Evolutionary conservation across 257 asterid species (phyloP).

Genomic region (Lavandula angustifolia): DNA sequence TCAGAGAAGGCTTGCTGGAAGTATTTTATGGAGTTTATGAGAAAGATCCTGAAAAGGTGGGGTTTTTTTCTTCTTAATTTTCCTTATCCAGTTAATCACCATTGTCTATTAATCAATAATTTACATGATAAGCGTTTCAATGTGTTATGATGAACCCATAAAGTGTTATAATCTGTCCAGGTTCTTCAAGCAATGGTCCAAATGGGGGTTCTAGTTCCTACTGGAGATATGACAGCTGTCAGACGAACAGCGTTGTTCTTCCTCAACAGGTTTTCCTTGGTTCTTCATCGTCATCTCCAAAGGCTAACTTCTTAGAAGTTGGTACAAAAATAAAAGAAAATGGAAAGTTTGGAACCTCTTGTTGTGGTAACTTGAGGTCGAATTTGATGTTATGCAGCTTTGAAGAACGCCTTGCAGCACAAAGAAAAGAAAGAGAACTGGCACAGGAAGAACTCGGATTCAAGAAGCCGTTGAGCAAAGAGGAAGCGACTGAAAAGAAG

Average conservation of each 20-base stretch:
- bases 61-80: conserved; percentile 22
- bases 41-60: conserved; percentile 85
- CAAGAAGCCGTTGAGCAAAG: conserved; percentile 76
- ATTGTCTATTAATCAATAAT: neutral
- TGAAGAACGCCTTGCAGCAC: conserved; percentile 87
- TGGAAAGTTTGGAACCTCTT: neutral
- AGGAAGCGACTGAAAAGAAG: conserved; percentile 68
- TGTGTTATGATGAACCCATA: neutral
- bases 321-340: neutral
- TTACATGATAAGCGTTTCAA: neutral
- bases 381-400: conserved; percentile 52
- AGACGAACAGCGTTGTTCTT: conserved; percentile 89
- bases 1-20: conserved; percentile 86
- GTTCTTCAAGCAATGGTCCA: conserved; percentile 86
- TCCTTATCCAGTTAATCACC: neutral
- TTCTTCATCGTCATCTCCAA: neutral
- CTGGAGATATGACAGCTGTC: conserved; percentile 93
- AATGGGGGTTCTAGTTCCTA: conserved; percentile 93
- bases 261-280: conserved; percentile 67
- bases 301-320: neutral
- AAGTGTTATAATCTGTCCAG: conserved; percentile 41
- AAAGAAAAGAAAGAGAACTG: conserved; percentile 79
- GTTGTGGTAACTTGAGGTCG: conserved; percentile 7
- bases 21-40: conserved; percentile 91
- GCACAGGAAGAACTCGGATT: conserved; percentile 75